Evolutionary conservation across 306 rosid genomes (phyloP).

Genomic region (Cucurbita maxima): DNA sequence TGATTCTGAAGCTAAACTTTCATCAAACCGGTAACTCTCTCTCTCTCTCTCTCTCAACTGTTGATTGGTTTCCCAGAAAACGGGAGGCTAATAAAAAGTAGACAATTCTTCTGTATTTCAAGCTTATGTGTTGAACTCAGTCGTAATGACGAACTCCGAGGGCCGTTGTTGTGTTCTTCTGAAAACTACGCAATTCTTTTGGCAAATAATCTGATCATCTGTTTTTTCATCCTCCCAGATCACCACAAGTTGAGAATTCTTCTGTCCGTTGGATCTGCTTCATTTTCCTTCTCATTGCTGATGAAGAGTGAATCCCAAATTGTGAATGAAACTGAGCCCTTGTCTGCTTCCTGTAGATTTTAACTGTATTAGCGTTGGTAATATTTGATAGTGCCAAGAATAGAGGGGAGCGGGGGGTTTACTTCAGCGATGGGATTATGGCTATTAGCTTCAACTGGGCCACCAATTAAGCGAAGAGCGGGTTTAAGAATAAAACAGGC

Average conservation of each 20-base stretch:
- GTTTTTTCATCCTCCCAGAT: too few species aligned
- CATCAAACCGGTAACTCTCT: neutral
- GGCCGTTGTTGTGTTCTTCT: neutral
- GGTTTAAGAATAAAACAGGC: constrained; percentile 78
- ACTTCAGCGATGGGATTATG: constrained; percentile 36
- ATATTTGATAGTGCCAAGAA: neutral
- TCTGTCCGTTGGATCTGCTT: neutral
- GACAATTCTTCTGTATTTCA: neutral
- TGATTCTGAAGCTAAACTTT: constrained; percentile 5
- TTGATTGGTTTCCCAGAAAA: constrained; percentile 24
- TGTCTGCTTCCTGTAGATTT: constrained; percentile 11
- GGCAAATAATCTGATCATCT: neutral
- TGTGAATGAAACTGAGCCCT: constrained; percentile 2
- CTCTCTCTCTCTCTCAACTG: neutral
- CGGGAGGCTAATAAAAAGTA: neutral
- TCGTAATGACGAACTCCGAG: neutral
- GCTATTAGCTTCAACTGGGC: constrained; percentile 42
- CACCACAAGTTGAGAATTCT: too few species aligned
- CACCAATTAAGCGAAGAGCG: constrained; percentile 60
- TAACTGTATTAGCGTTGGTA: constrained; percentile 6
- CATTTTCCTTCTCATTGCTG: constrained; percentile 8
- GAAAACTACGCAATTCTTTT: neutral
- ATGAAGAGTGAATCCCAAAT: constrained; percentile 15
- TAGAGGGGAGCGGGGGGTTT: neutral
- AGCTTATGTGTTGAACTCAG: too few species aligned